Evolutionary conservation across 75 land plant species (phyloP), one percentile per base, ranked within the genome.

Genomic region (Azolla pinnata): DNA sequence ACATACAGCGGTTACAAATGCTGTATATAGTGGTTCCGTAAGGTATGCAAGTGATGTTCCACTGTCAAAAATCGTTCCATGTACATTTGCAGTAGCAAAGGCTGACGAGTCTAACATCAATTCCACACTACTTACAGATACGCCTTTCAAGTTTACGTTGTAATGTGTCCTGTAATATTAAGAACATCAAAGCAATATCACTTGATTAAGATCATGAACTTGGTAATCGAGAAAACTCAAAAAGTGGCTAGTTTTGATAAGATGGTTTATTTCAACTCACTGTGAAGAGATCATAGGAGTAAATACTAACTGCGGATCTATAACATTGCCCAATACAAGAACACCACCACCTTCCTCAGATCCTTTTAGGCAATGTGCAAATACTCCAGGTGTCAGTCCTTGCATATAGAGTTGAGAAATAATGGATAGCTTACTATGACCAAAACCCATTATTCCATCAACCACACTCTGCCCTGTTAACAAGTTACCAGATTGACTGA

Each of bases 401-500:
- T 50, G 71, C 23, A 76, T 73, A 45, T 77, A 59, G 14, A 90
- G 72, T 61, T 90, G 96, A 27, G 86, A 82, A 21, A 82, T 67
- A 10, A 83, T 88, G 18, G 96, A 87, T 0, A 90, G 65, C 25
- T 68, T 70, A 44, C 75, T 62, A 57, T 69, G 96, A 8, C 96
- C 96, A 68, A 90, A 87, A 0, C 96, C 96, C 44, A 90, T 79
- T 19, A 90, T 83, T 25, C 96, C 96, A 83, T 90, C 96, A 47
- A 87, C 70, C 7, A 93, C 96, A 60, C 74, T 77, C 26, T 79
- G 81, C 31, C 80, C 20, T 44, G 78, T 79, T 28, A 88, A 74
- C 62, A 79, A 70, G 58, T 74, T 80, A 46, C 96, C 96, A 25
- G 82, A 69, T 66, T 83, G 85, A 35, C 72, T 81, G 44, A 54